Conservation (phyloP, 2,329 filamentous ascomycete species). For the Sporothrix pseudoabietina region DNA sequence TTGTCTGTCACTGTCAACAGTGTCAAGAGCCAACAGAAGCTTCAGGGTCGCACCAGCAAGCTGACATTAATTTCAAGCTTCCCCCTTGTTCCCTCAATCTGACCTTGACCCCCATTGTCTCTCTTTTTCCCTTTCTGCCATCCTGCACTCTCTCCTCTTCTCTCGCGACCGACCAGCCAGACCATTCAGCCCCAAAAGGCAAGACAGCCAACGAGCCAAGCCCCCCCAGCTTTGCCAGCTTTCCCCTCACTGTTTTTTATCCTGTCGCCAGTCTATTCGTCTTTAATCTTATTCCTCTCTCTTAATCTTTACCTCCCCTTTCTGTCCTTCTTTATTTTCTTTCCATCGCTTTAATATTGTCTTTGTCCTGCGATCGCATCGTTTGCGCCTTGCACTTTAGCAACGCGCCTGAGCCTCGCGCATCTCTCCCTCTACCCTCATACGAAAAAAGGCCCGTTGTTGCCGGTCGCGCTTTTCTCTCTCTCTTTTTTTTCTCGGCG, state of each 20-base stretch:
- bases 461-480: neutral
- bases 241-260: constrained; percentile 9
- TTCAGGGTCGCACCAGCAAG: neutral
- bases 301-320: neutral
- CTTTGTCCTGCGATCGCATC: neutral
- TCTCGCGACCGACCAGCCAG: constrained; percentile 1
- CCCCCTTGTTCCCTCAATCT: neutral
- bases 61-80: neutral
- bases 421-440: neutral
- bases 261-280: neutral
- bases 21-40: neutral
- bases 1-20: neutral
- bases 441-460: neutral
- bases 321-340: neutral
- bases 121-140: neutral
- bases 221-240: constrained; percentile 15
- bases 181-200: constrained; percentile 22
- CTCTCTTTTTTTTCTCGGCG: neutral
- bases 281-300: neutral
- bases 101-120: neutral
- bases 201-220: constrained; percentile 15
- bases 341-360: neutral
- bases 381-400: neutral
- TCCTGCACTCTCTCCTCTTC: neutral
- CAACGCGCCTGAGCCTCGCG: neutral